These are phyloP conservation scores for Ottelia alismoides DNA, from an alignment of 106 monocot genomes.

Conservation along the genomic window DNA sequence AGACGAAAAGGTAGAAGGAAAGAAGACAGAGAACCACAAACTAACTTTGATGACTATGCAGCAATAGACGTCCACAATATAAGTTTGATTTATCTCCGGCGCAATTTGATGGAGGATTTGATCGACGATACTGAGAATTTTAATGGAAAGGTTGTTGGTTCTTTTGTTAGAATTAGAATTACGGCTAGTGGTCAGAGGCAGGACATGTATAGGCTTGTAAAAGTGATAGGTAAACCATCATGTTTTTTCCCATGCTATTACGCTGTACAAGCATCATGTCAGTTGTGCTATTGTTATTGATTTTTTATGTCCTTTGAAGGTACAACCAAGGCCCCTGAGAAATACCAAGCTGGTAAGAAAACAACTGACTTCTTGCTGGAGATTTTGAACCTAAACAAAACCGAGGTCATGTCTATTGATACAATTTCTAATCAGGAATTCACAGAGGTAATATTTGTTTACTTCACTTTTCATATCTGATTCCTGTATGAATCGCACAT, in stretches of 20 bases:
- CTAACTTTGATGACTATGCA: conserved; percentile 71
- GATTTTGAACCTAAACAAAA: conserved; percentile 85
- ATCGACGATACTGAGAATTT: conserved; percentile 58
- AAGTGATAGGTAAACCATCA: conserved; percentile 35
- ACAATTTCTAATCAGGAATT: conserved; percentile 96
- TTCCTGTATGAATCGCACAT: too few relatives aligned
- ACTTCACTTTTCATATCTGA: too few relatives aligned
- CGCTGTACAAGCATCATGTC: too few relatives aligned
- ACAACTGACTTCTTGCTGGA: conserved; percentile 67
- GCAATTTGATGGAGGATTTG: conserved; percentile 89
- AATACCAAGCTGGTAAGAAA: conserved; percentile 82
- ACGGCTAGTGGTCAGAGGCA: conserved; percentile 45
- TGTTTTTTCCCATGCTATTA: neutral
- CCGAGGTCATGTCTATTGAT: conserved; percentile 62
- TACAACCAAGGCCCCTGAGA: conserved; percentile 43
- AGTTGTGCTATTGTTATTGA: neutral
- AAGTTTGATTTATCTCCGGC: conserved; percentile 54
- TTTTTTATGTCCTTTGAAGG: conserved; percentile 26
- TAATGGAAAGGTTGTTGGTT: conserved; percentile 66
- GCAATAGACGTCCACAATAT: conserved; percentile 93
- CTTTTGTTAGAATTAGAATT: conserved; percentile 96
- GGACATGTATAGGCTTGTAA: conserved; percentile 84
- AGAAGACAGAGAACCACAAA: conserved; percentile 29
- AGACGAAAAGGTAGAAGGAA: conserved; percentile 43
- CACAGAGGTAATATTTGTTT: conserved; percentile 94